phyloP scores from a whole-genome alignment of 2,329 filamentous ascomycete species.

The Aspergillus caelatus region DNA sequence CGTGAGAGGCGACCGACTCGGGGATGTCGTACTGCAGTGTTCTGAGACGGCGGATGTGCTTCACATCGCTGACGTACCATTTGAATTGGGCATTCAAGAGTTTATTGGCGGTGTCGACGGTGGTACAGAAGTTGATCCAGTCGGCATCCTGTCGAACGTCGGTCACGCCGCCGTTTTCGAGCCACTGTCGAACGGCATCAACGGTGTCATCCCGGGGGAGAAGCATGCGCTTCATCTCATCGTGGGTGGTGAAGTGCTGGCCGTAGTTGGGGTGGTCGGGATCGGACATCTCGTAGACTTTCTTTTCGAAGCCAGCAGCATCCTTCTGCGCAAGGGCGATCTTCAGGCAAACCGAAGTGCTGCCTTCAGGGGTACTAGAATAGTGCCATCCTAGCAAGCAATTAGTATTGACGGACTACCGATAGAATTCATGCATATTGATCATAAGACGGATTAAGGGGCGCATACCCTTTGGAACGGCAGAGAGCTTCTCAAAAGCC shows the following conservation, averaged over 20 bases:
- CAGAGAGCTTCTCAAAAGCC: constrained; percentile 38
- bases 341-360: constrained; percentile 34
- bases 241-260: constrained; percentile 49
- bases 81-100: constrained; percentile 44
- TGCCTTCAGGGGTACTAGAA: constrained; percentile 27
- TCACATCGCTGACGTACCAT: constrained; percentile 37
- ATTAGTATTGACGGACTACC: neutral
- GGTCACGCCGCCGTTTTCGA: constrained; percentile 42
- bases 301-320: constrained; percentile 45
- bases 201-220: constrained; percentile 46
- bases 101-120: constrained; percentile 39
- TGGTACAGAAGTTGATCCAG: constrained; percentile 42
- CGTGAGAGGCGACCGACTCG: constrained; percentile 32
- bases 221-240: constrained; percentile 55
- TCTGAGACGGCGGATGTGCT: constrained; percentile 36
- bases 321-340: constrained; percentile 42
- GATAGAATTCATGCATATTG: neutral
- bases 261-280: constrained; percentile 53
- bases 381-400: constrained; percentile 34
- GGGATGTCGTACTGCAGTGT: constrained; percentile 48
- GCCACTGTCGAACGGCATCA: constrained; percentile 50
- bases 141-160: constrained; percentile 41
- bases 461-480: constrained; percentile 37
- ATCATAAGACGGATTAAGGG: neutral
- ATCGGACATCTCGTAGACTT: constrained; percentile 54